Base-by-base conservation (phyloP, 352 stramenopile genomes). In the Peronospora farinosa region DNA sequence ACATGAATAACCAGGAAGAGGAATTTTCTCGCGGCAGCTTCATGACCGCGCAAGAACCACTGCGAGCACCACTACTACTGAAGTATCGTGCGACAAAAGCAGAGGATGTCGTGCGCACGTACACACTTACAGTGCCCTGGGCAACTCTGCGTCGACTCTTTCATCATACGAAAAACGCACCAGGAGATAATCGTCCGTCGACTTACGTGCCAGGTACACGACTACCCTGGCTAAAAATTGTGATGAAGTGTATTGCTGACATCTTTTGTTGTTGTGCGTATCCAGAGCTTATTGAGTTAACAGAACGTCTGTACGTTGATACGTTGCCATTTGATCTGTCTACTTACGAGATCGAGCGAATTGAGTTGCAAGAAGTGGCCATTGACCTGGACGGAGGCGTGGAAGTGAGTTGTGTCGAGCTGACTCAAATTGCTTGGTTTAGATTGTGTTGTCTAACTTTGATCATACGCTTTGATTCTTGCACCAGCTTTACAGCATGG, bases 111-210 rank as follows among this genome's bases (percentile, higher is more conserved):
- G 61, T 84, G 42, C 71, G 67, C 17, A 66, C 63, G 8, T 86
- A 86, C 52, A 83, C 74, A 30, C 60, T 86, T 45, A 86, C 73
- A 2, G 60, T 86, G 31, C 74, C 74, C 1, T 84, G 72, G 72
- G 52, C 42, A 12, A 74, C 68, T 19, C 47, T 84, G 35, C 51
- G 57, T 41, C 65, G 72, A 30, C 46, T 84, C n/a, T 67, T 67
- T 47, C 52, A 72, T 17, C 51, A 82, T 40, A 59, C 49, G 2
- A 60, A 67, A 28, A 37, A 54, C 28, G 47, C 38, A 45, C 35
- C 49, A 32, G 41, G 47, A 42, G 42, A 46, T 19, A 66, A 40
- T 19, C 43, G 43, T 4, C 23, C 45, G 3, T 47, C 42, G 5
- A 46, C 40, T 16, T 55, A 56, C 39, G 40, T 72, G 16, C 65